These are phyloP conservation scores for Colletotrichum coccodes DNA, from an alignment of 2,329 filamentous ascomycete genomes.

Conservation along the genomic window DNA sequence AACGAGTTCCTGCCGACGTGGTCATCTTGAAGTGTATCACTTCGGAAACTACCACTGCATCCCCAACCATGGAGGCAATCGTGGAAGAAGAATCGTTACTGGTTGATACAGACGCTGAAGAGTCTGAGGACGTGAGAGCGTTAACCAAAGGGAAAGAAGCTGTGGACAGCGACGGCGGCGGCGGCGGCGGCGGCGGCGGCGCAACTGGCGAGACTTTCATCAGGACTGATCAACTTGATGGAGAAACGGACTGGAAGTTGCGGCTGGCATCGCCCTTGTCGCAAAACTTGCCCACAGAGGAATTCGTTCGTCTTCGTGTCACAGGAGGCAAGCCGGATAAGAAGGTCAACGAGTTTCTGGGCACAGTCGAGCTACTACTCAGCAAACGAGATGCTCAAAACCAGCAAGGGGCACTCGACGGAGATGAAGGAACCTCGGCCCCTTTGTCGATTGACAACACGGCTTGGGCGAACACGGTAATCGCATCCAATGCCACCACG, in stretches of 20 bases:
- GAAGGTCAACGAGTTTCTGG: slow-evolving; percentile 94
- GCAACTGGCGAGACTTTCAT: slow-evolving; percentile 93
- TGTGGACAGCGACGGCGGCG: slow-evolving; percentile 43
- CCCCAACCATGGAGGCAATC: slow-evolving; percentile 37
- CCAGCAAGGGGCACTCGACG: slow-evolving; percentile 47
- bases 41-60: slow-evolving; percentile 56
- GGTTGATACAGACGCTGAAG: slow-evolving; percentile 51
- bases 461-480: slow-evolving; percentile 97
- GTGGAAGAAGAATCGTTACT: slow-evolving; percentile 50
- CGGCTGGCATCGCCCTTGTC: slow-evolving; percentile 87
- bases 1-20: slow-evolving; percentile 93
- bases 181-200: slow-evolving; percentile 50
- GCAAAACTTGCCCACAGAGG: slow-evolving; percentile 77
- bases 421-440: slow-evolving; percentile 63
- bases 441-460: slow-evolving; percentile 95
- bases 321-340: slow-evolving; percentile 91
- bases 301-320: slow-evolving; percentile 77
- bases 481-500: slow-evolving; percentile 90
- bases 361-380: slow-evolving; percentile 82
- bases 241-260: slow-evolving; percentile 98
- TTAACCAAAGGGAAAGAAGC: slow-evolving; percentile 46
- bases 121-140: slow-evolving; percentile 35
- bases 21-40: slow-evolving; percentile 87
- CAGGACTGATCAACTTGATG: slow-evolving; percentile 94
- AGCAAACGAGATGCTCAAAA: slow-evolving; percentile 60